A percentile compares a stretch with the other conserved stretches of the same genome.
Conservation (phyloP, 2,329 filamentous ascomycete genomes). For the Botryotinia convoluta region DNA sequence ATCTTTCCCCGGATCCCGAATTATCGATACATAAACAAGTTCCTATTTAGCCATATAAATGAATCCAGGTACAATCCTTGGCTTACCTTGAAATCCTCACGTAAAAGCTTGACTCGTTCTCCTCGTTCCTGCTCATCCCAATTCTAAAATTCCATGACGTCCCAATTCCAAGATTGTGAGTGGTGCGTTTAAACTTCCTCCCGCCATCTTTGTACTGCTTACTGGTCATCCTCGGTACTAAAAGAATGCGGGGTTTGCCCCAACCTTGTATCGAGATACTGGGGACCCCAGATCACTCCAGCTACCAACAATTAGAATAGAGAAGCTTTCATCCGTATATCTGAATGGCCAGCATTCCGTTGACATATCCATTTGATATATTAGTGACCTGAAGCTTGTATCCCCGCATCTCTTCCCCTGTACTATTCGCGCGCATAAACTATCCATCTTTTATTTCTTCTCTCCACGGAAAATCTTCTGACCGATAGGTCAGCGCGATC, state of each 20-base stretch:
- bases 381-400: neutral
- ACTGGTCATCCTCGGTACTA: neutral
- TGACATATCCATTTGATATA: neutral
- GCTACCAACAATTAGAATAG: neutral
- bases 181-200: slow-evolving; percentile 2
- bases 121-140: neutral
- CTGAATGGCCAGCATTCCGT: neutral
- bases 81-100: neutral
- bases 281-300: slow-evolving; percentile 5
- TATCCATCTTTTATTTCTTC: neutral
- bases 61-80: slow-evolving; percentile 1
- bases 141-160: neutral
- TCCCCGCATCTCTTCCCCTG: neutral
- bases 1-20: neutral
- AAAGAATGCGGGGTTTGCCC: slow-evolving; percentile 1
- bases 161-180: neutral
- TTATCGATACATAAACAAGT: neutral
- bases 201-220: neutral
- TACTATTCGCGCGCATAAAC: neutral
- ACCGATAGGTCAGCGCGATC: neutral
- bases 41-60: neutral
- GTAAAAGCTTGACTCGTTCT: neutral
- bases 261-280: neutral
- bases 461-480: neutral
- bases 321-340: neutral